Evolutionary conservation across 2,329 filamentous ascomycete species (phyloP), one percentile per base, ranked within the genome.

Genomic region (Epichloe scottii): DNA sequence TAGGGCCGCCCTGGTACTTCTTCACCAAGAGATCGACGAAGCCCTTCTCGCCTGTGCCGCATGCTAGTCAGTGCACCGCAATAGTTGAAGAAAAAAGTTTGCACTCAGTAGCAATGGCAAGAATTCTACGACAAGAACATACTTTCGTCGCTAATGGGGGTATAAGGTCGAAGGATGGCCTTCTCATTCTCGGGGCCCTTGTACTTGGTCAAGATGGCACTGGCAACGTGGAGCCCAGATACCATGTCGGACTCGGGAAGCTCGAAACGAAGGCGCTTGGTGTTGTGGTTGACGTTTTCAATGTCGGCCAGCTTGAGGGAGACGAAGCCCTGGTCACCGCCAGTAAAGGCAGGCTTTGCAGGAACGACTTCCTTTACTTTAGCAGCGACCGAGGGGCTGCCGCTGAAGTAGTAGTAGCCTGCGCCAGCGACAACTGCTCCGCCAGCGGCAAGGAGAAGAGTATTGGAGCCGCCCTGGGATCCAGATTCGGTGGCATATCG

Each of bases 21-120:
- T 98, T 98, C 63, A 98, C 79, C 49, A 98, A 68, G 54, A 98
- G 82, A 61, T 97, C 91, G 56, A 98, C 66, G 71, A 83, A 87
- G 58, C 93, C 93, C 63, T 79, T 77, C 55, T 80, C 74, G 53
- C 83, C 89, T 89, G 57, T 2, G n/a, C 6, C 17, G 8, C 10
- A 12, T 3, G 11, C n/a, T 7, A 40, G 37, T 48, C 23, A 48
- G 46, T 30, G 40, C 40, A 23, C 19, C 4, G 21, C n/a, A 19
- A 17, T 5, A 10, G n/a, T 11, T 10, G 5, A 23, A 30, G 8
- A 30, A 30, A 30, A 0, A 30, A 4, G 10, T 30, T 11, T 30
- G 30, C 30, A 4, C 10, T 11, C 8, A 4, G 30, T 30, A 4
- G 10, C 4, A 11, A 30, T 30, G 30, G 17, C 5, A 4, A 33